Base-by-base conservation (phyloP, 495 filamentous ascomycete genomes). In the Trichoderma asperelloides region DNA sequence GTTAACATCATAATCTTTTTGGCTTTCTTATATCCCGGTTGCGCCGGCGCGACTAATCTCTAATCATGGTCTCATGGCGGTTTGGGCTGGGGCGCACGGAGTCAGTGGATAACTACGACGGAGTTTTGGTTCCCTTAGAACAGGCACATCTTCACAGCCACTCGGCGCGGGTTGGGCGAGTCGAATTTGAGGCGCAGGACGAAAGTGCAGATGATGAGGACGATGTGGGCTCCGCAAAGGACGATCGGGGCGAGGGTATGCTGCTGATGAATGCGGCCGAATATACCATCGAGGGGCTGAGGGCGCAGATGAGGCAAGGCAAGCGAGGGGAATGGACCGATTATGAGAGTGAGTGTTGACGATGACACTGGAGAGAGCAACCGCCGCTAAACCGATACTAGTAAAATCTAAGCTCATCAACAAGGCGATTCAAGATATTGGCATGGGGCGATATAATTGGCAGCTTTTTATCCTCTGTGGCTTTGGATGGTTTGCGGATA, bases 381-480 rank as follows among this genome's bases (percentile, higher is more conserved):
- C 13, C 27, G 25, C 55, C 71, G 67, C 75, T 78, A 43, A 78
- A 64, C 25, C 12, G 23, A 40, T 51, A 62, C 68, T 62, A 85
- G 81, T 85, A 70, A 85, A 83, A 72, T 81, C 79, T 0, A 84
- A 86, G 66, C 79, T 88, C 64, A 84, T 92, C 67, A 93, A 91
- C 74, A 84, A 85, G 65, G 89, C 89, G 3, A 87, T 92, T 65
- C 88, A 91, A 67, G 91, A 94, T 74, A 93, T 95, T 70, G 91
- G 91, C 8, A 95, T 94, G 88, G 92, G 92, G 51, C 81, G 82
- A 41, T 96, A 95, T 70, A 91, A 96, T 72, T 94, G 89, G 91
- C 83, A 91, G 70, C 77, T 95, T 15, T 95, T 96, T 75, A 80
- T 87, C 62, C 82, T 96, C 0, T 92, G 89, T 69, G 92, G 92